A percentile compares a stretch with the other conserved stretches of the same genome.
These are phyloP conservation scores for Botrytis fragariae DNA, from an alignment of 2,329 filamentous ascomycete species.

Conservation along the genomic window DNA sequence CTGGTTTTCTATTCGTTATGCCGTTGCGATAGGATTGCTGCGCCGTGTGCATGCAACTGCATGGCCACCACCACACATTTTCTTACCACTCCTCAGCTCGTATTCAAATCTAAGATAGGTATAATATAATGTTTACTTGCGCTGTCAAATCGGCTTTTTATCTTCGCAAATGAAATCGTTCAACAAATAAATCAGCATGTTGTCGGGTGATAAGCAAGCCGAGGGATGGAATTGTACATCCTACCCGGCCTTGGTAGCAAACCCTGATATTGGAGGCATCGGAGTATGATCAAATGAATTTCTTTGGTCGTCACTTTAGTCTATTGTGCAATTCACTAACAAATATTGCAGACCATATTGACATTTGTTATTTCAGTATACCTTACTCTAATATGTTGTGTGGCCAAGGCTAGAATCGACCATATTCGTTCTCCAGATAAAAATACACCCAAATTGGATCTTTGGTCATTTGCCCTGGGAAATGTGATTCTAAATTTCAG, in stretches of 20 bases:
- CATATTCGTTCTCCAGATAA: background rate
- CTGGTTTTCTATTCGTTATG: background rate
- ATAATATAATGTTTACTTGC: background rate
- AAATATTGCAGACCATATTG: background rate
- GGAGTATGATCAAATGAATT: background rate
- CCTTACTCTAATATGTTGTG: background rate
- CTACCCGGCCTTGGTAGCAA: background rate
- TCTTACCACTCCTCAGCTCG: background rate
- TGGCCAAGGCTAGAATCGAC: background rate
- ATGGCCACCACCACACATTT: background rate
- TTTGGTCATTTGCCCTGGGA: background rate
- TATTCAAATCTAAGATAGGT: background rate
- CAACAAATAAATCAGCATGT: background rate
- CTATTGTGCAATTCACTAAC: background rate
- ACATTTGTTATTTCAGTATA: background rate
- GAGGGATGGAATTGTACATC: background rate
- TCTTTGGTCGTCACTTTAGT: background rate
- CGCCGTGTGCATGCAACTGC: background rate
- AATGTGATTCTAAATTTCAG: background rate
- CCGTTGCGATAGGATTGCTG: background rate
- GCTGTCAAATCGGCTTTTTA: background rate
- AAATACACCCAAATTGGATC: background rate
- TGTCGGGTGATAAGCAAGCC: background rate
- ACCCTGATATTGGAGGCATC: background rate
- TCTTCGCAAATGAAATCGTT: background rate